Base-by-base conservation (phyloP, 805 yeast genomes). In the Schwanniomyces pseudopolymorphus region DNA sequence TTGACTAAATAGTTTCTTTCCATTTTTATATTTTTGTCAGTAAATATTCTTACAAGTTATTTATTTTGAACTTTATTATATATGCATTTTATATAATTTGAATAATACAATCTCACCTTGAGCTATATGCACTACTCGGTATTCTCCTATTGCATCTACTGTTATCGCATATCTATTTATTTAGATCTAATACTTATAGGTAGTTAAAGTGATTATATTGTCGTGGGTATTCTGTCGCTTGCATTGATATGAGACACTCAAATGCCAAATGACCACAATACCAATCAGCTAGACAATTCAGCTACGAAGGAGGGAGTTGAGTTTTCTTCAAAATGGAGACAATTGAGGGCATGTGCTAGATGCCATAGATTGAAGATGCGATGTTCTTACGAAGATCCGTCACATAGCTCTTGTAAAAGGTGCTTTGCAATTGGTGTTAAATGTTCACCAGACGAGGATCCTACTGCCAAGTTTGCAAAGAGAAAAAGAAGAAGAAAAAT, bases 361-460 rank as follows among this genome's bases (percentile, higher is more conserved):
- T 79, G 84, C 51, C 79, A 77, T 48, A 56, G 83, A 24, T 62
- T 78, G 17, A 79, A 78, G 53, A 75, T 76, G 75, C 67, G 77
- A 53, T 79, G 84, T 59, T 70, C 72, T 2, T 79, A 70, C 55
- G 76, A 75, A 26, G 75, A 75, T 50, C 81, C 81, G 1, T 51
- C 59, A 14, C 69, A 61, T 50, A 60, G 58, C 26, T 57, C 77
- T 14, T 79, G 84, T 57, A 66, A 67, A 33, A 53, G 81, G 43
- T 79, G 83, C 54, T 69, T 61, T 46, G 61, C 68, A 21, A 66
- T 75, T 4, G 71, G 70, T 2, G 67, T 78, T 19, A 62, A 61
- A 44, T 79, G 83, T 53, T 78, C 83, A 3, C 67, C 69, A 53
- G 75, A 79, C 36, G 70, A 64, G 33, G 83, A 79, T 54, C 82